phyloP scores from a whole-genome alignment of 495 filamentous ascomycete species.

The Xylaria bambusicola region DNA sequence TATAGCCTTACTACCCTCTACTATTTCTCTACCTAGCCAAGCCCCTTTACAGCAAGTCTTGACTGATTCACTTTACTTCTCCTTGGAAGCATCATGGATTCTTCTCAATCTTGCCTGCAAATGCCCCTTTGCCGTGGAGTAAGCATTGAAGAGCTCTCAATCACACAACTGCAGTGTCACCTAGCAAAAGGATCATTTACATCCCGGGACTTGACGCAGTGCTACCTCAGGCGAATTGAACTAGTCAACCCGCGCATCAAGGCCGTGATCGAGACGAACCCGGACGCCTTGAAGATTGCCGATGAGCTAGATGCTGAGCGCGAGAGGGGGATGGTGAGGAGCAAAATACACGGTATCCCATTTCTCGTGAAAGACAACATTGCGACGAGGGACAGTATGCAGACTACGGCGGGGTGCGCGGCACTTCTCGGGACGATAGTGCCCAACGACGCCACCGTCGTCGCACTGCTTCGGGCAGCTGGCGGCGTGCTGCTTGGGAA shows the following conservation, averaged over 20 bases:
- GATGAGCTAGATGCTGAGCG: constrained; percentile 61
- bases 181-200: constrained; percentile 43
- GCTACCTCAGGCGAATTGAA: constrained; percentile 53
- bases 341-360: constrained; percentile 71
- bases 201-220: constrained; percentile 47
- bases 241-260: constrained; percentile 30
- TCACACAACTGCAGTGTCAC: constrained; percentile 43
- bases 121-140: constrained; percentile 65
- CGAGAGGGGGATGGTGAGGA: constrained; percentile 51
- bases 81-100: too few species aligned
- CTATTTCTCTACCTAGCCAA: too few species aligned
- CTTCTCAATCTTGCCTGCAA: too few species aligned
- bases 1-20: too few species aligned
- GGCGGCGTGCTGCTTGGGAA: constrained; percentile 72
- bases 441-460: constrained; percentile 66
- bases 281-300: constrained; percentile 58
- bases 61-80: too few species aligned
- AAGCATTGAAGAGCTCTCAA: constrained; percentile 61
- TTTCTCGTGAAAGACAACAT: constrained; percentile 67
- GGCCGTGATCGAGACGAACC: constrained; percentile 62
- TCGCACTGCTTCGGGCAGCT: constrained; percentile 59
- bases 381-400: constrained; percentile 43
- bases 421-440: constrained; percentile 65
- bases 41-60: too few species aligned
- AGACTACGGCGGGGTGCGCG: constrained; percentile 48